Evolutionary conservation across 2,329 filamentous ascomycete species (phyloP), one percentile per base, ranked within the genome.

Genomic region (Fusarium brachygibbosum): DNA sequence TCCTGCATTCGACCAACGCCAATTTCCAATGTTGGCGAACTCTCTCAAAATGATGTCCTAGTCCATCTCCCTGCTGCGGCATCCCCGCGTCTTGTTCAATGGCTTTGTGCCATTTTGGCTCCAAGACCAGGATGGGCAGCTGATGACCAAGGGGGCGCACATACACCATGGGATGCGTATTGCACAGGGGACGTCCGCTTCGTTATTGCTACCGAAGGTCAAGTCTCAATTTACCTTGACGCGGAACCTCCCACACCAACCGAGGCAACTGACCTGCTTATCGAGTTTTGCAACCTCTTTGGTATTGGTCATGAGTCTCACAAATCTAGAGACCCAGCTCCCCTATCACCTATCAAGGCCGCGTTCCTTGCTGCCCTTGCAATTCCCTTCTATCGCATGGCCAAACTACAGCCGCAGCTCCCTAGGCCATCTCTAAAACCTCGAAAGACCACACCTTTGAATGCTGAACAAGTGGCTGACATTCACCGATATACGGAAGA

Each of bases 351-450:
- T 25, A 64, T 75, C 68, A 75, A 75, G 45, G 71, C 73, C 9
- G 71, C 61, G 17, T 75, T 75, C 37, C 57, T 75, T 23, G 73
- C 73, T 48, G 63, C 72, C 16, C 71, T 75, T 2, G 69, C 68
- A 19, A 71, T 75, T 32, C 73, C 73, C 21, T 75, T 75, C 63
- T 75, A 75, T 48, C 71, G 71, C 21, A 71, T 73, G 72, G 66
- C 69, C 4, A 75, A 75, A 57, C 58, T 75, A 14, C 61, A 71
- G 45, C 71, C 73, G 35, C 69, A 59, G 16, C 66, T 75, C 28
- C 65, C 72, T 32, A 65, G 50, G 31, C 72, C 73, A 19, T 49
- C 28, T 17, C 41, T 75, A 17, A 57, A 57, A 45, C 41, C 49
- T 21, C 55, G 46, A 38, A 65, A 50, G 29, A 31, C 53, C 12